A percentile compares a stretch with the other conserved stretches of the same genome.
Conservation (phyloP, 371 early-diverging fungal species). For the Syncephalastrum sp. region DNA sequence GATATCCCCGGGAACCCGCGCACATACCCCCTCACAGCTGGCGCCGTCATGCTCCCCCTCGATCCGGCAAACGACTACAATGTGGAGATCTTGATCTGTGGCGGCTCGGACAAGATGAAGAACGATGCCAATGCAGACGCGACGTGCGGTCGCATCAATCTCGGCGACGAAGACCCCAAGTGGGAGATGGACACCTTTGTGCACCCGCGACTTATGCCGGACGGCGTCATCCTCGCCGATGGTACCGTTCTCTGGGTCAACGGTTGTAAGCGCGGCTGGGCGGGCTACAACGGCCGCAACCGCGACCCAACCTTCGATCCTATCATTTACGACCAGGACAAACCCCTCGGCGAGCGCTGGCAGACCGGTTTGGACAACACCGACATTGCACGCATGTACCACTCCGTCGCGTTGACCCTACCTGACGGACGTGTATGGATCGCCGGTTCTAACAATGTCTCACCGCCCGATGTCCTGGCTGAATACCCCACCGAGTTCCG, state of each 20-base stretch:
- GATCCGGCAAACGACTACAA: slow-evolving; percentile 57
- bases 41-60: slow-evolving; percentile 59
- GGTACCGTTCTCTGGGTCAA: slow-evolving; percentile 61
- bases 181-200: slow-evolving; percentile 66
- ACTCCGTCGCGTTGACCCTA: slow-evolving; percentile 60
- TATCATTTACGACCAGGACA: slow-evolving; percentile 52
- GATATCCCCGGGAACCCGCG: slow-evolving; percentile 55
- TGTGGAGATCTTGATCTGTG: slow-evolving; percentile 61
- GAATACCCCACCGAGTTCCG: slow-evolving; percentile 61
- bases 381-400: slow-evolving; percentile 68
- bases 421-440: slow-evolving; percentile 56
- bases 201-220: slow-evolving; percentile 63
- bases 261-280: slow-evolving; percentile 63
- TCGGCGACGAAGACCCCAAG: slow-evolving; percentile 39
- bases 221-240: slow-evolving; percentile 57
- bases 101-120: slow-evolving; percentile 50
- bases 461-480: slow-evolving; percentile 42
- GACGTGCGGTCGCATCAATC: slow-evolving; percentile 57
- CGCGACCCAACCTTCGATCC: slow-evolving; percentile 61
- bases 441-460: slow-evolving; percentile 48
- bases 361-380: slow-evolving; percentile 41
- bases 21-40: slow-evolving; percentile 64
- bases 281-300: slow-evolving; percentile 52
- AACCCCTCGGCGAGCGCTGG: slow-evolving; percentile 45
- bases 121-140: slow-evolving; percentile 39